Conservation (phyloP, 345 rosid species). For the Viola odorata region DNA sequence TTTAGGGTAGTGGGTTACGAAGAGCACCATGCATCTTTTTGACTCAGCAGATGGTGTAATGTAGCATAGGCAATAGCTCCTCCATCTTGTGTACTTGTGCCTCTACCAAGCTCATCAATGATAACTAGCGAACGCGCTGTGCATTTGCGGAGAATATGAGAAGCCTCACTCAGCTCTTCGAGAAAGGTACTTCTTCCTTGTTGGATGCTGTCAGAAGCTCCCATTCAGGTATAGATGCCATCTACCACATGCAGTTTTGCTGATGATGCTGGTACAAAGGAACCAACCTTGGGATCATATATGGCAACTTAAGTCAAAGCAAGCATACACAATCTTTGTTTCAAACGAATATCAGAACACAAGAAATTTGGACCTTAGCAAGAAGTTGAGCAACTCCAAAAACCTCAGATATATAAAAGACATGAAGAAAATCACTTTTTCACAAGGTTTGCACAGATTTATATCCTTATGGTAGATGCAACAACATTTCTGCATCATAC, state of each 20-base stretch:
- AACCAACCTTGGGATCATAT: constrained; percentile 71
- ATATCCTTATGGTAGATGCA: no score
- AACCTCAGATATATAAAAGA: no score
- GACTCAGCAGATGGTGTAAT: constrained; percentile 60
- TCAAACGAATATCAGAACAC: neutral
- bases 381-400: no score
- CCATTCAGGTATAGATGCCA: constrained; percentile 87
- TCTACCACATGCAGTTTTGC: constrained; percentile 73
- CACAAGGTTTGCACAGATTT: no score
- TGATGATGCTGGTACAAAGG: constrained; percentile 88
- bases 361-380: no score
- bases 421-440: no score
- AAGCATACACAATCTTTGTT: neutral
- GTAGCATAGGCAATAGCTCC: constrained; percentile 91
- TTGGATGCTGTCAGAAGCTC: constrained; percentile 93
- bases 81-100: constrained; percentile 95
- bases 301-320: constrained; percentile 15
- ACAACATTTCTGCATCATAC: no score
- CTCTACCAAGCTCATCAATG: constrained; percentile 92
- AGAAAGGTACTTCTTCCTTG: constrained; percentile 88
- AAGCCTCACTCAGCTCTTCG: constrained; percentile 86
- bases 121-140: constrained; percentile 70
- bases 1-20: constrained; percentile 93
- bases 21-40: constrained; percentile 72
- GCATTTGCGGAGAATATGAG: constrained; percentile 64